These are phyloP conservation scores for Rosa persica DNA, from an alignment of 306 rosid genomes.

Conservation along the genomic window DNA sequence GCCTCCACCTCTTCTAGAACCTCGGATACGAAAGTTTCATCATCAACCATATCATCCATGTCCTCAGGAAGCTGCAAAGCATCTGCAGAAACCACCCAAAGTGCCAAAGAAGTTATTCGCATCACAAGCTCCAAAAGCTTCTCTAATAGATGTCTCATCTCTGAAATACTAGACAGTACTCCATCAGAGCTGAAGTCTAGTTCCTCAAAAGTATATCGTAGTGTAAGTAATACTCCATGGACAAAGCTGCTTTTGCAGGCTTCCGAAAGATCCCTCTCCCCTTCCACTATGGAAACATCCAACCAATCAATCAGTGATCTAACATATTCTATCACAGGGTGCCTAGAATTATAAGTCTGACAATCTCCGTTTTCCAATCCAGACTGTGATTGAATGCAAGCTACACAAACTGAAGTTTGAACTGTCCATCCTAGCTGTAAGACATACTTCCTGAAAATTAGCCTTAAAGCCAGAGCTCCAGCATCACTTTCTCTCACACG, in stretches of 20 bases:
- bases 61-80: slow-evolving; percentile 95
- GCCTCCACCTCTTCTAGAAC: slow-evolving; percentile 48
- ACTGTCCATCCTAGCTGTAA: slow-evolving; percentile 77
- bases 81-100: slow-evolving; percentile 96
- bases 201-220: slow-evolving; percentile 94
- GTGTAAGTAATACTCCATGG: slow-evolving; percentile 84
- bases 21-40: slow-evolving; percentile 60
- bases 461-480: slow-evolving; percentile 83
- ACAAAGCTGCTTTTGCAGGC: slow-evolving; percentile 92
- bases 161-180: slow-evolving; percentile 46
- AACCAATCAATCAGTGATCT: slow-evolving; percentile 89
- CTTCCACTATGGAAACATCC: slow-evolving; percentile 58
- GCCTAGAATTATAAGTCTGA: slow-evolving; percentile 36
- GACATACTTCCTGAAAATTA: slow-evolving; percentile 85
- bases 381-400: slow-evolving; percentile 40
- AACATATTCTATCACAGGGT: slow-evolving; percentile 66
- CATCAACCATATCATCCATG: slow-evolving; percentile 74
- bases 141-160: slow-evolving; percentile 62
- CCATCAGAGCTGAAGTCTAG: slow-evolving; percentile 75
- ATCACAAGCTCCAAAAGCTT: slow-evolving; percentile 73
- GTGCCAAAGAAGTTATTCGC: slow-evolving; percentile 88
- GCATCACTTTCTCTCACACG: slow-evolving; percentile 99
- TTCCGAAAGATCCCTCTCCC: slow-evolving; percentile 81
- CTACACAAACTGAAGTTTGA: slow-evolving; percentile 49
- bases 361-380: slow-evolving; percentile 37